phyloP scores from a whole-genome alignment of 306 rosid genomes.

The Cucurbita ficifolia region DNA sequence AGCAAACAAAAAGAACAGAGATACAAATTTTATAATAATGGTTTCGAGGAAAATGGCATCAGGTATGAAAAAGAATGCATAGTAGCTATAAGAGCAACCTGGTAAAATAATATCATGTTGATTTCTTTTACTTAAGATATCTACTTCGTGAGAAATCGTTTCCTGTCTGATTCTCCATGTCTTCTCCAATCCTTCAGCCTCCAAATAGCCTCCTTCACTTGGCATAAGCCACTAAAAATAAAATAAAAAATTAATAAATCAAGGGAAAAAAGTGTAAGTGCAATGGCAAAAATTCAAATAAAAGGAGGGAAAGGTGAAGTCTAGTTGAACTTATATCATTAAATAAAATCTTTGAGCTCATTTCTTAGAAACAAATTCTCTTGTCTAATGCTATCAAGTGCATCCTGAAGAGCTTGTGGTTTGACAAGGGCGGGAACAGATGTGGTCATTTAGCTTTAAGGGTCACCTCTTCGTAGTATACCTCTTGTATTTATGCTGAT shows the following conservation, averaged over 20 bases:
- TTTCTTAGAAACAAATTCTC: background rate
- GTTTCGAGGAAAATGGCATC: background rate
- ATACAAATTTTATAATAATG: background rate
- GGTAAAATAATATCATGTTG: conserved; percentile 64
- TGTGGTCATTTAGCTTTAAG: too few relatives aligned
- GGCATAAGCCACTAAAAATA: conserved; percentile 71
- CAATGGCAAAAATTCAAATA: background rate
- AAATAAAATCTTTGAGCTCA: background rate
- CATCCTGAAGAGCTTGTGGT: too few relatives aligned
- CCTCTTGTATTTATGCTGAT: too few relatives aligned
- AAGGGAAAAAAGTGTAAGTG: background rate
- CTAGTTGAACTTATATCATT: background rate
- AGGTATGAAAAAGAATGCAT: background rate
- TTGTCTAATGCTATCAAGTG: too few relatives aligned
- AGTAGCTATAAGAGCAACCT: conserved; percentile 25
- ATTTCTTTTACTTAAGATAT: conserved; percentile 43
- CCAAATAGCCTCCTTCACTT: conserved; percentile 64
- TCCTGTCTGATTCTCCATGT: conserved; percentile 68
- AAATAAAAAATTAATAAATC: background rate
- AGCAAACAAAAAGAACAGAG: background rate
- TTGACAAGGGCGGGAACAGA: too few relatives aligned
- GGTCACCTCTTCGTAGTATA: too few relatives aligned
- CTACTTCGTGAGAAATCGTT: conserved; percentile 50
- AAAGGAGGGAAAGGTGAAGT: background rate
- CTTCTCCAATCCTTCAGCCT: conserved; percentile 77